phyloP scores from a whole-genome alignment of 345 rosid genomes.

The Erysimum cheiranthoides region DNA sequence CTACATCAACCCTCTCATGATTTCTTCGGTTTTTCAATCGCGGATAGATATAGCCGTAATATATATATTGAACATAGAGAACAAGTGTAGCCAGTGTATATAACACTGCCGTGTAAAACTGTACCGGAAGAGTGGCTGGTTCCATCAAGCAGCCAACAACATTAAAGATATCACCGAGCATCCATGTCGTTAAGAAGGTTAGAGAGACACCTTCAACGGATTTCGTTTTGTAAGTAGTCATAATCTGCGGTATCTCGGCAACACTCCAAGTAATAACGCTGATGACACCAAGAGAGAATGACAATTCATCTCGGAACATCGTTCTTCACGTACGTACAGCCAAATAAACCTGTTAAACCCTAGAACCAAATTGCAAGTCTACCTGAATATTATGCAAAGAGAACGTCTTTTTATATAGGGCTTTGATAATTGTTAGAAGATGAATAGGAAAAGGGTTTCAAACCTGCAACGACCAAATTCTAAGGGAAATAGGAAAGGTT shows the following conservation, averaged over 20 bases:
- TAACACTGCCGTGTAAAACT: conserved; percentile 80
- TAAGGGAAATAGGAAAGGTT: conserved; percentile 10
- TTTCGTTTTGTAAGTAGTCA: conserved; percentile 67
- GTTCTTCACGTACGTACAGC: conserved; percentile 16
- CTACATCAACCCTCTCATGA: conserved; percentile 10
- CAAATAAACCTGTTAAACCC: conserved; percentile 28
- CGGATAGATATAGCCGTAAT: conserved; percentile 71
- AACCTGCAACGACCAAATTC: not conserved
- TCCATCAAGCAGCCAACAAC: conserved; percentile 78
- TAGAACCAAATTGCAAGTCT: conserved; percentile 8
- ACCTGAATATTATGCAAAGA: not conserved
- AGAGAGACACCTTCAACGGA: conserved; percentile 77
- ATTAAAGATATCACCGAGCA: conserved; percentile 86
- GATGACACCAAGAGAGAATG: conserved; percentile 60
- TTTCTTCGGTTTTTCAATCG: conserved; percentile 37
- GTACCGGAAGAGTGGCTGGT: conserved; percentile 86
- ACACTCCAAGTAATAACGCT: conserved; percentile 85
- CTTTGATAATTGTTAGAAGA: not conserved
- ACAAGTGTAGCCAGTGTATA: conserved; percentile 60
- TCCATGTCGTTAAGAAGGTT: conserved; percentile 80
- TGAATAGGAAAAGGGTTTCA: not conserved
- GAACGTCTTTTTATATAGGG: not conserved
- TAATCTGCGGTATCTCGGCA: conserved; percentile 83
- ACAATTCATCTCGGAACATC: conserved; percentile 50
- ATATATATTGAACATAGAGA: conserved; percentile 63